A percentile compares a stretch with the other conserved stretches of the same genome.
These are phyloP conservation scores for Trichoderma virens DNA, from an alignment of 495 filamentous ascomycete genomes.

Conservation along the genomic window DNA sequence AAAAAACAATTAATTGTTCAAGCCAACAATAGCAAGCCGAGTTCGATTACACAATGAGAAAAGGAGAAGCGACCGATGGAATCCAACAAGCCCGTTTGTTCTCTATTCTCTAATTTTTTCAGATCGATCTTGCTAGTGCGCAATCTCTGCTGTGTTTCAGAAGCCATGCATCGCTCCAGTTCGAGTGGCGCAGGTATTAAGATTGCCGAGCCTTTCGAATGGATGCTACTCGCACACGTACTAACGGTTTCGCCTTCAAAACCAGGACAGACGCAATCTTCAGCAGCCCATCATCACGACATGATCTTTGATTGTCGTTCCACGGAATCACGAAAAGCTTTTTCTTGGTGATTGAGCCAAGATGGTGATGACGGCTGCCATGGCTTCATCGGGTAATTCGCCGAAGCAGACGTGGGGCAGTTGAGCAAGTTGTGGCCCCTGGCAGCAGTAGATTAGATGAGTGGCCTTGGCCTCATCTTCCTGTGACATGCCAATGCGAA, in stretches of 20 bases:
- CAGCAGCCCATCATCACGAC: neutral
- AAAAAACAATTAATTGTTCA: neutral
- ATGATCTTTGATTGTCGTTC: neutral
- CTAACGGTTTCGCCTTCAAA: neutral
- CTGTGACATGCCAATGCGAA: neutral
- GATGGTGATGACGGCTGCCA: neutral
- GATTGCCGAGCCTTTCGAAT: neutral
- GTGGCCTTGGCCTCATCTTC: constrained; percentile 3
- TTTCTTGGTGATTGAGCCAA: neutral
- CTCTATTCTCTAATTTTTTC: too few species aligned
- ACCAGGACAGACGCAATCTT: neutral
- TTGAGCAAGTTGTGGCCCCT: neutral
- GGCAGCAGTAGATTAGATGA: neutral
- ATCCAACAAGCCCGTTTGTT: too few species aligned
- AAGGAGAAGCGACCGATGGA: too few species aligned
- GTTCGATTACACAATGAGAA: neutral
- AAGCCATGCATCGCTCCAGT: neutral
- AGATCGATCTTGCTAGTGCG: neutral
- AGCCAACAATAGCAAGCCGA: neutral
- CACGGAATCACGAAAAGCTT: neutral
- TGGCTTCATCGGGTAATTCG: neutral
- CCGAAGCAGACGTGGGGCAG: neutral
- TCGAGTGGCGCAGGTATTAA: neutral
- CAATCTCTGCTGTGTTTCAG: neutral
- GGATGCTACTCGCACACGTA: neutral